Percentiles rank a stretch among this genome's conserved stretches.
These are phyloP conservation scores for Calamus simplicifolius DNA, from an alignment of 176 grass and related monocot genomes.

Conservation along the genomic window DNA sequence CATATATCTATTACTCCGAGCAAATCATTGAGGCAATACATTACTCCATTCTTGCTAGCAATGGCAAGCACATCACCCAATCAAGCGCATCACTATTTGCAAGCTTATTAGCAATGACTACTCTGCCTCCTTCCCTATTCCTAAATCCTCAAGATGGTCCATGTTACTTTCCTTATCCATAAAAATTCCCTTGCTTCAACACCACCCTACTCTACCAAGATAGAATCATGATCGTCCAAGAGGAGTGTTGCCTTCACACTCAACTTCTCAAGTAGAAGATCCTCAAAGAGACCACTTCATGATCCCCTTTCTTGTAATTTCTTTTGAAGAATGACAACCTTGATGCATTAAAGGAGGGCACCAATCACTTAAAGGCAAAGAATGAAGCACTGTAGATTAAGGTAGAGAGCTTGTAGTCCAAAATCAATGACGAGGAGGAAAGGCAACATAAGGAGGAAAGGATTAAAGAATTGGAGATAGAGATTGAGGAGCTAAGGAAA, in stretches of 20 bases:
- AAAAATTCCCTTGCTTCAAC: too few relatives aligned
- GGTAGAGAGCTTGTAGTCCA: slow-evolving; percentile 38
- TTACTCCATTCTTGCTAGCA: too few relatives aligned
- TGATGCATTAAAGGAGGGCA: slow-evolving; percentile 32
- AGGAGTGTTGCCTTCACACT: slow-evolving; percentile 75
- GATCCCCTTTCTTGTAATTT: slow-evolving; percentile 63
- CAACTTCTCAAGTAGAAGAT: slow-evolving; percentile 95
- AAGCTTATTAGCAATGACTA: too few relatives aligned
- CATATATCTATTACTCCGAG: too few relatives aligned
- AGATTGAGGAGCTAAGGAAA: slow-evolving; percentile 48
- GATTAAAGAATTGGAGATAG: slow-evolving; percentile 51
- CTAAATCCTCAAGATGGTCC: too few relatives aligned
- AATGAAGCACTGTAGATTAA: slow-evolving; percentile 52
- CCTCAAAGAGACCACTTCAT: slow-evolving; percentile 65
- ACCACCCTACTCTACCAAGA: too few relatives aligned
- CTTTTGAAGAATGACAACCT: slow-evolving; percentile 40
- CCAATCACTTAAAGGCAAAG: slow-evolving; percentile 44
- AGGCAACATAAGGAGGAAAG: slow-evolving; percentile 31
- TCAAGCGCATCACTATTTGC: too few relatives aligned
- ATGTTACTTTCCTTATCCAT: too few relatives aligned
- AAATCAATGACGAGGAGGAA: slow-evolving; percentile 21
- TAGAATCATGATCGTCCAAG: slow-evolving; percentile 8
- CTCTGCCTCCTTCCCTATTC: too few relatives aligned
- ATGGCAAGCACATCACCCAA: too few relatives aligned
- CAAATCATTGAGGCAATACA: too few relatives aligned